Evolutionary conservation across 2,329 filamentous ascomycete species (phyloP), one percentile per base, ranked within the genome.

Genomic region (Penicillium sp.): DNA sequence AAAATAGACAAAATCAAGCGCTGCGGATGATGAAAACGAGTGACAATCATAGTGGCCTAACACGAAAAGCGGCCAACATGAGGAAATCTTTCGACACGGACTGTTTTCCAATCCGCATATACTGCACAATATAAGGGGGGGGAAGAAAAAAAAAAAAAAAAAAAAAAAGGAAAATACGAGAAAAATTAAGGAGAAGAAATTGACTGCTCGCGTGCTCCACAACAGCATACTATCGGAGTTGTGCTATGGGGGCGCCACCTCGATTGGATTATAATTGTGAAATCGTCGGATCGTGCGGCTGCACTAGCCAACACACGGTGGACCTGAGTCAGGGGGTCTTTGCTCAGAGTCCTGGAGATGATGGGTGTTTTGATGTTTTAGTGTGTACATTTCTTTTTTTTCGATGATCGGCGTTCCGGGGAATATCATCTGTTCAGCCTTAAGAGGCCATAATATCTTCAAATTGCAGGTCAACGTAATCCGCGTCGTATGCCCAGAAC

Each of bases 1-100:
- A 70, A 53, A 35, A 70, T 47, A 9, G 69, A 70, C 48, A 70
- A 65, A 36, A 70, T 36, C 48, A 70, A 64, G 13, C 67, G 66
- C 53, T 66, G 64, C 48, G 66, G 62, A n/a, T 57, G 59, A 43
- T 62, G 60, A 51, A 66, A 63, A 50, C 63, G 63, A 61, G 61
- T 56, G 59, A 63, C 41, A 41, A 61, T 61, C 66, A 68, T 68
- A 39, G 55, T 59, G 54, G 52, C 45, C 57, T 29, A 27, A 17
- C 35, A 12, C n/a, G 17, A 39, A 12, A 51, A 36, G 21, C 19
- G 21, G 36, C 49, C 39, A 57, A 25, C 49, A 57, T 57, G 33
- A 42, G 55, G 42, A 33, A 38, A 10, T 47, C 15, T 19, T 55
- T 45, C 13, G 25, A 53, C 13, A 33, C 44, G 27, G 51, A 53